Evolutionary conservation across 2,329 filamentous ascomycete species (phyloP).

Genomic region (Thielaviopsis populi): DNA sequence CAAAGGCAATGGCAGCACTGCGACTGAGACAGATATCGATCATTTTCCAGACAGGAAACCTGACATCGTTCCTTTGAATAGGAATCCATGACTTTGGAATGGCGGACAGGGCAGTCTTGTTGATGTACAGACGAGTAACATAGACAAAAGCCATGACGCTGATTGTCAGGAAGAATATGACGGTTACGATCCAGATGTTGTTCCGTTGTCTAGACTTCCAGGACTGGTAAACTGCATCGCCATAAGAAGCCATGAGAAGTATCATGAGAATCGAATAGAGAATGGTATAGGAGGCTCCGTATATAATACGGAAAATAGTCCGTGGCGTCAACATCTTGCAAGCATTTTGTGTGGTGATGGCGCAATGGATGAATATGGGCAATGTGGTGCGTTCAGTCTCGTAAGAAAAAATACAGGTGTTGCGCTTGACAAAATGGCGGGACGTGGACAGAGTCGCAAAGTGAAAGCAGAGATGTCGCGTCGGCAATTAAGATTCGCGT

Average conservation of each 20-base stretch:
- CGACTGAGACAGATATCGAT: constrained; percentile 57
- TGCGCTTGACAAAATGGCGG: no score
- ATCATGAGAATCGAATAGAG: constrained; percentile 58
- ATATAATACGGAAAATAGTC: constrained; percentile 63
- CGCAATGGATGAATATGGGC: neutral
- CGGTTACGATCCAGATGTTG: constrained; percentile 70
- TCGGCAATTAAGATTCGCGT: neutral
- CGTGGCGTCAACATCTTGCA: constrained; percentile 29
- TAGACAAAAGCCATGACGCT: constrained; percentile 63
- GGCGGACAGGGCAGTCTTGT: constrained; percentile 57
- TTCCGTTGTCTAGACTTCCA: constrained; percentile 50
- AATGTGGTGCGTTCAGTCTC: neutral
- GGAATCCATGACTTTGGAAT: constrained; percentile 84
- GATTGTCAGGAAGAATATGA: constrained; percentile 59
- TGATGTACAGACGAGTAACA: constrained; percentile 71
- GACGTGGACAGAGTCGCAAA: neutral
- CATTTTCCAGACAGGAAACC: constrained; percentile 57
- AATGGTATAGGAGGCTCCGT: constrained; percentile 61
- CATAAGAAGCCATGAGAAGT: constrained; percentile 65
- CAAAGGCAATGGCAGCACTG: constrained; percentile 69
- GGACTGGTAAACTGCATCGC: constrained; percentile 67
- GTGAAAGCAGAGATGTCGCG: neutral
- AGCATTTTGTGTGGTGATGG: constrained; percentile 17
- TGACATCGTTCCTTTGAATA: constrained; percentile 70
- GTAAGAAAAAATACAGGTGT: neutral